Conservation (phyloP, 768 basidiomycete species). For the Pleurotus salmoneostramineus region DNA sequence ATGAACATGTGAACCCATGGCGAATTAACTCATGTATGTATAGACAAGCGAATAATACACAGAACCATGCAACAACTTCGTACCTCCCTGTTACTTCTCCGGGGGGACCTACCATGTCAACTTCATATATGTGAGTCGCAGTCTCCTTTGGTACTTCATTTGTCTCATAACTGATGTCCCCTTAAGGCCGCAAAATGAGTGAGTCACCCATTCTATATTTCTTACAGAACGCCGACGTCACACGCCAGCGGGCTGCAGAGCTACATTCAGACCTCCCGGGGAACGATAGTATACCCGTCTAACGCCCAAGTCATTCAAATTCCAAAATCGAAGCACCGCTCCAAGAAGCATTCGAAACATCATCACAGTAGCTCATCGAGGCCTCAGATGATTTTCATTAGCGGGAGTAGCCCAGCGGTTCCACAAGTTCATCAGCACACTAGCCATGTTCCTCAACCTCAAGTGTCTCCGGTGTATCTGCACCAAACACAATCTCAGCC, state of each 20-base stretch:
- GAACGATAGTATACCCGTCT: background rate
- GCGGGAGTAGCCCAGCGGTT: background rate
- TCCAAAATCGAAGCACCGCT: constrained; percentile 2
- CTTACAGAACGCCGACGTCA: background rate
- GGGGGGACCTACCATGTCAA: background rate
- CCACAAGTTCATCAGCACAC: background rate
- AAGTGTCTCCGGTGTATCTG: background rate
- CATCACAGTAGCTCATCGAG: constrained; percentile 1
- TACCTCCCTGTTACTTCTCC: background rate
- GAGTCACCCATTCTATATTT: background rate
- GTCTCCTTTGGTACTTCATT: background rate
- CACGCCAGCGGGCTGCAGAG: background rate
- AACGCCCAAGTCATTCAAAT: background rate
- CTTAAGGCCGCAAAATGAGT: background rate
- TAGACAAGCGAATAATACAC: background rate
- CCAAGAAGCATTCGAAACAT: background rate
- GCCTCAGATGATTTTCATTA: background rate
- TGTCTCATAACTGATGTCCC: background rate
- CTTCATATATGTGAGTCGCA: background rate
- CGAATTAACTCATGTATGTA: background rate
- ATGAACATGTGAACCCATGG: background rate
- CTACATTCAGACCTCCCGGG: background rate
- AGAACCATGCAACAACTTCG: background rate
- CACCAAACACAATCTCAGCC: background rate
- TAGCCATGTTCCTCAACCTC: background rate